Evolutionary conservation across 345 rosid genomes (phyloP).

Genomic region (Lumnitzera racemosa): DNA sequence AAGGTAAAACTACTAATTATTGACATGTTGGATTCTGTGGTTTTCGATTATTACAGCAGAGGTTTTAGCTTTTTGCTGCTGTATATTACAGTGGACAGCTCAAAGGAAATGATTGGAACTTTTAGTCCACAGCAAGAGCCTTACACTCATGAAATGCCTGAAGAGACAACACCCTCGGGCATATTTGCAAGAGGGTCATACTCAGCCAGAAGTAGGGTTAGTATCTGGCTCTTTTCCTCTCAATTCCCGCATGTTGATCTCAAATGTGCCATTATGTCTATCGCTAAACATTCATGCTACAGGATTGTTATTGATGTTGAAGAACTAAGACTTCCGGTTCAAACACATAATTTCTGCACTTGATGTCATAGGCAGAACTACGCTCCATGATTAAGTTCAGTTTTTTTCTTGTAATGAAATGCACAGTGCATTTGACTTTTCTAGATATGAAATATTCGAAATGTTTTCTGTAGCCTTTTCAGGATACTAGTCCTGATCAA

Average conservation of each 20-base stretch:
- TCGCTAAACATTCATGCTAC: background rate
- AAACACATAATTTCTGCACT: no score
- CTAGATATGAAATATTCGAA: no score
- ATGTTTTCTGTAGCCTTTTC: no score
- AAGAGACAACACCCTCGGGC: slow-evolving; percentile 91
- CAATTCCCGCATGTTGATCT: background rate
- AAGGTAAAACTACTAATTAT: slow-evolving; percentile 24
- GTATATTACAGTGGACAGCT: slow-evolving; percentile 55
- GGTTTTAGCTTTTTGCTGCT: background rate
- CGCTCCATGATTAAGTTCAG: no score
- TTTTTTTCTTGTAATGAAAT: no score
- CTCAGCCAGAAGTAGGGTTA: slow-evolving; percentile 75
- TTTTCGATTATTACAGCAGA: no score
- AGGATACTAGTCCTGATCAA: no score
- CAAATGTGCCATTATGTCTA: background rate
- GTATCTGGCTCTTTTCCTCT: slow-evolving; percentile 1
- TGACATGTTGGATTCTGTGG: no score
- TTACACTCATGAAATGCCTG: slow-evolving; percentile 64
- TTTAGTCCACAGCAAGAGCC: slow-evolving; percentile 88
- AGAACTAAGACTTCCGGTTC: background rate
- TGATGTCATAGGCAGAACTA: no score
- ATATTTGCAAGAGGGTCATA: slow-evolving; percentile 82
- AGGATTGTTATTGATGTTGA: background rate
- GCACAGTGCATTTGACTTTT: background rate
- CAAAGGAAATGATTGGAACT: slow-evolving; percentile 90